Evolutionary conservation across 768 basidiomycete genomes (phyloP).

Genomic region (Kwoniella mangroviensis): DNA sequence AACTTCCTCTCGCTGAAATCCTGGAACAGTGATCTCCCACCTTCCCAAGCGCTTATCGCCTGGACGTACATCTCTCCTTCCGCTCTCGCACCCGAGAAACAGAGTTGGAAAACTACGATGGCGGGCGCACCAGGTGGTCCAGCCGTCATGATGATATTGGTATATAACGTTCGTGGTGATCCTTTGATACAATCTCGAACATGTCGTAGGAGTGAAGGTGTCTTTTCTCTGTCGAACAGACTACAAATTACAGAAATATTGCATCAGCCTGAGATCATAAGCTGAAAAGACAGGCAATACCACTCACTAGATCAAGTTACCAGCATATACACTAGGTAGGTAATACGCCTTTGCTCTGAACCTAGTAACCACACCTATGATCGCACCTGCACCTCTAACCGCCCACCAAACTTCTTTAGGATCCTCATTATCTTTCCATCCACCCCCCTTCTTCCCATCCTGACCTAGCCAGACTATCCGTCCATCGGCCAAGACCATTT

Average conservation of each 20-base stretch:
- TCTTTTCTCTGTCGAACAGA: conserved; percentile 83
- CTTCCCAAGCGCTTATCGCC: conserved; percentile 84
- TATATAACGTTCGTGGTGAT: conserved; percentile 83
- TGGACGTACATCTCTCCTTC: conserved; percentile 77
- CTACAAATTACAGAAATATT: conserved; percentile 58
- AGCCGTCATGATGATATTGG: conserved; percentile 86
- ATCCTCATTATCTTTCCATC: conserved; percentile 49
- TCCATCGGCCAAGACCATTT: conserved; percentile 89
- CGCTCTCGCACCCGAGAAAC: conserved; percentile 77
- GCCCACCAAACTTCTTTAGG: conserved; percentile 55
- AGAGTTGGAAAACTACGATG: conserved; percentile 84
- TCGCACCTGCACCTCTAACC: conserved; percentile 67
- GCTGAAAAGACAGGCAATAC: not conserved
- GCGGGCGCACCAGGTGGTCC: conserved; percentile 83
- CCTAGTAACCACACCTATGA: conserved; percentile 82
- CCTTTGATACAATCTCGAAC: conserved; percentile 91
- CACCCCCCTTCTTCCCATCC: conserved; percentile 69
- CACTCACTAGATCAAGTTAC: conserved; percentile 86
- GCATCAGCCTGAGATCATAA: not conserved
- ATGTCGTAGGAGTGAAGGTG: conserved; percentile 84
- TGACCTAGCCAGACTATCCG: conserved; percentile 78
- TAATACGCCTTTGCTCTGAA: conserved; percentile 88
- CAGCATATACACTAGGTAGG: conserved; percentile 87
- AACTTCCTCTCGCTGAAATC: conserved; percentile 91
- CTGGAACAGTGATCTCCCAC: conserved; percentile 81